Base-by-base conservation (phyloP, 495 filamentous ascomycete genomes). In the Penicillium roqueforti region DNA sequence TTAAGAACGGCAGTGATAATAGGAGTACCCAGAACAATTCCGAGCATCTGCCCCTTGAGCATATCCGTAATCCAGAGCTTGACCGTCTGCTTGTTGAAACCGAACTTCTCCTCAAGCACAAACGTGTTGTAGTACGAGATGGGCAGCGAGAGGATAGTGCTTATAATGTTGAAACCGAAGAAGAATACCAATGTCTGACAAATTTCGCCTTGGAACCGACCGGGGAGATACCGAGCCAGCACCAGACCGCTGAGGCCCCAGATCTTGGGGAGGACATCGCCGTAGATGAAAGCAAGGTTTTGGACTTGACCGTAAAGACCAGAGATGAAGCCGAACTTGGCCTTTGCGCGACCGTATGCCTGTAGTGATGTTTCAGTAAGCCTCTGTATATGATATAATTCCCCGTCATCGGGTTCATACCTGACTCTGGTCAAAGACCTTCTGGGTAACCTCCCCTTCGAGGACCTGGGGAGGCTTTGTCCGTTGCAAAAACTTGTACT, bases 51-150 rank as follows among this genome's bases (percentile, higher is more conserved):
- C 29, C 84, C 83, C 80, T 97, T 98, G 72, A 97, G 73, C 78
- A 95, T 84, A 66, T 98, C 93, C 58, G 84, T 88, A 40, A 97
- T 72, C 79, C 91, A 98, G 4, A 97, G 78, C 71, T 85, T 85
- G 36, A 88, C 70, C 0, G 93, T 97, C 76, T 95, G 89, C 78
- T 98, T 97, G 72, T 98, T 98, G 81, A 98, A 98, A 22, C 93
- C 95, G 68, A 92, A 98, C 64, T 91, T 88, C 78, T 97, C 91
- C 68, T 98, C 93, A 39, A 97, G 79, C 37, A 96, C 88, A 66
- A 98, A 98, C 1, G 87, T 91, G 76, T 89, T 85, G 78, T 97
- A 98, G 66, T 96, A 87, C 47, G 80, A 86, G 51, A 87, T 81
- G 14, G 95, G 95, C 43, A 97, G 74, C 34, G 84, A 86, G 51